Percentiles rank a stretch among this genome's conserved stretches.
These are phyloP conservation scores for Neocallimastix lanati DNA, from an alignment of 192 early-diverging fungal genomes.

Conservation along the genomic window DNA sequence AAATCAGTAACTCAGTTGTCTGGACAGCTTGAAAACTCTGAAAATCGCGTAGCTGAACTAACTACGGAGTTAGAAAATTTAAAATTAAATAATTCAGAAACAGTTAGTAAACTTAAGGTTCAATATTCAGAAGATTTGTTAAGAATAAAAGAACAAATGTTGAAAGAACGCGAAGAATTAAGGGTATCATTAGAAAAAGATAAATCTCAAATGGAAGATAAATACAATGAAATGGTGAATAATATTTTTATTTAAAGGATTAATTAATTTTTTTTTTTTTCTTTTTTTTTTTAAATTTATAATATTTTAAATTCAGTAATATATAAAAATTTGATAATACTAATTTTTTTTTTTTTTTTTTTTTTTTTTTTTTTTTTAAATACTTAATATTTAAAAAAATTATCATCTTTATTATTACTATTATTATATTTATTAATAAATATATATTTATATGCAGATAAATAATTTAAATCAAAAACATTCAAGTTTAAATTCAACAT, in stretches of 20 bases:
- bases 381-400: too few relatives aligned
- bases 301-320: too few relatives aligned
- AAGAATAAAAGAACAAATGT: neutral
- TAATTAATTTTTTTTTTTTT: too few relatives aligned
- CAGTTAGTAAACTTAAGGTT: neutral
- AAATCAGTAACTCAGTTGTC: neutral
- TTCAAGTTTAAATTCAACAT: neutral
- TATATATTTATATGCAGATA: too few relatives aligned
- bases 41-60: neutral
- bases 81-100: neutral
- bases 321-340: too few relatives aligned
- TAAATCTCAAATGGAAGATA: neutral
- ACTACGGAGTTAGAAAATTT: neutral
- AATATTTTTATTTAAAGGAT: too few relatives aligned
- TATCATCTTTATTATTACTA: too few relatives aligned
- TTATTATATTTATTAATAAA: too few relatives aligned
- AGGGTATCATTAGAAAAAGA: neutral
- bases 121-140: neutral
- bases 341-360: too few relatives aligned
- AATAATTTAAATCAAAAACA: neutral
- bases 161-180: neutral
- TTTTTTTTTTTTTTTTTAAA: too few relatives aligned
- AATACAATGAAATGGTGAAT: neutral
- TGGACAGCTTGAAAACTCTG: neutral
- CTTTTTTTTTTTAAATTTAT: too few relatives aligned